These are phyloP conservation scores for Colletotrichum horii DNA, from an alignment of 2,329 filamentous ascomycete genomes.

Conservation along the genomic window DNA sequence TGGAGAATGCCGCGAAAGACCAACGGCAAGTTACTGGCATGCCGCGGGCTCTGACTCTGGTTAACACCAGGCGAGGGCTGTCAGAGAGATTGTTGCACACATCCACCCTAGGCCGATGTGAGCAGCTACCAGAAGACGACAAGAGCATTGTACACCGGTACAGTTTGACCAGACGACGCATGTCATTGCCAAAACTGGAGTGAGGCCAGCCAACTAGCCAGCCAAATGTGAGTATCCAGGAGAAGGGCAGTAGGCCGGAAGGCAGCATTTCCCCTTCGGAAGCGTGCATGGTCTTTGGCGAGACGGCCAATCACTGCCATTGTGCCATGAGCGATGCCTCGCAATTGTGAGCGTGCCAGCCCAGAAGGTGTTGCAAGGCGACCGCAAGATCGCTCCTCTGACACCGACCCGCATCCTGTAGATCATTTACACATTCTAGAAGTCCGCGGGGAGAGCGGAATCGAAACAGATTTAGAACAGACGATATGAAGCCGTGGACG, in stretches of 20 bases:
- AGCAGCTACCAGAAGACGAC: neutral
- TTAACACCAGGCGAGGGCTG: neutral
- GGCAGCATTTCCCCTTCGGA: constrained; percentile 13
- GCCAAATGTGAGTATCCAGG: neutral
- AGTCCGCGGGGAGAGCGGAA: neutral
- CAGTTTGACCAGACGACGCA: neutral
- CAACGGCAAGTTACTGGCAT: constrained; percentile 6
- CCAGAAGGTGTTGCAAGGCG: neutral
- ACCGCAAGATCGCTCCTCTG: constrained; percentile 1
- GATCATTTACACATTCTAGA: constrained; percentile 14
- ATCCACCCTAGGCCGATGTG: neutral
- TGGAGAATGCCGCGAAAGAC: neutral
- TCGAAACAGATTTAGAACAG: constrained; percentile 6
- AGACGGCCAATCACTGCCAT: constrained; percentile 10
- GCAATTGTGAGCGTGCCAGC: neutral
- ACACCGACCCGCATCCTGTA: neutral
- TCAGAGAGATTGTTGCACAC: constrained; percentile 6
- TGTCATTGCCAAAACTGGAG: constrained; percentile 9
- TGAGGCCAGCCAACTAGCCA: constrained; percentile 2
- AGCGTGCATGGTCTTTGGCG: constrained; percentile 18
- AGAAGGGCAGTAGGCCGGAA: neutral
- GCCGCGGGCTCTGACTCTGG: neutral
- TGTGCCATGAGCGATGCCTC: neutral
- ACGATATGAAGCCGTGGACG: neutral
- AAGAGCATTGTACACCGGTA: constrained; percentile 5